Percentiles rank a stretch among this genome's conserved stretches.
Evolutionary conservation across 352 stramenopile genomes (phyloP).

Genomic region (Globisporangium cederbergense): DNA sequence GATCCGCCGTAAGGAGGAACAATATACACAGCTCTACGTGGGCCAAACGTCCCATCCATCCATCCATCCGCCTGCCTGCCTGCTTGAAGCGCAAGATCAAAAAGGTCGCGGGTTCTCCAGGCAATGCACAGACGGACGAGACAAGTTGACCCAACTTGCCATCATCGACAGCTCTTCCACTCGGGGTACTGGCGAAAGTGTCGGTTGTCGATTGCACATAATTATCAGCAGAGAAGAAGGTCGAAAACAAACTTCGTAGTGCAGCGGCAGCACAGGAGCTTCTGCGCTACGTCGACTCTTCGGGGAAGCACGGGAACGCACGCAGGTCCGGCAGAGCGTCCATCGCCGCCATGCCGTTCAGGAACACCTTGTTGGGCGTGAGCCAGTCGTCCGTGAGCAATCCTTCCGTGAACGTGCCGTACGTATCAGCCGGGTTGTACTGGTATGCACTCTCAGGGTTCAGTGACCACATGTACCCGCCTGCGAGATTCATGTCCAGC

Average conservation of each 20-base stretch:
- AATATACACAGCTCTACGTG: not conserved
- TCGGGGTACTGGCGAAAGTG: not conserved
- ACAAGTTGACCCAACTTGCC: not conserved
- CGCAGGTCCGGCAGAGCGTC: conserved; percentile 51
- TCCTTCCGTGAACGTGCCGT: conserved; percentile 58
- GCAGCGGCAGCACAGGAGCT: not conserved
- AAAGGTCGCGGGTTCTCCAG: not conserved
- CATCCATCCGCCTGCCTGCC: not conserved
- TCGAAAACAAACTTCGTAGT: not conserved
- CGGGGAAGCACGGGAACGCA: conserved; percentile 64
- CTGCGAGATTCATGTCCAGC: conserved; percentile 45
- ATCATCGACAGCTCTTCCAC: not conserved
- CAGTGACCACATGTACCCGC: conserved; percentile 79
- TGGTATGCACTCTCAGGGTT: conserved; percentile 77
- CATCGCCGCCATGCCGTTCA: conserved; percentile 50
- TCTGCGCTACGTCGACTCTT: conserved; percentile 2
- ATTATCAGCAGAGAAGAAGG: conserved; percentile 6
- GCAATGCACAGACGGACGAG: not conserved
- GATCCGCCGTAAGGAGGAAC: not conserved
- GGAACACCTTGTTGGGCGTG: conserved; percentile 57
- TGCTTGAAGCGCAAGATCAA: not conserved
- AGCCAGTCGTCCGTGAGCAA: conserved; percentile 69
- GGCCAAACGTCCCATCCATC: not conserved
- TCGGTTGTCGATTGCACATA: conserved; percentile 1
- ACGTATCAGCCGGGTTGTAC: conserved; percentile 65